Evolutionary conservation across 208 protist species (phyloP).

Genomic region (Phytomonas sp.): DNA sequence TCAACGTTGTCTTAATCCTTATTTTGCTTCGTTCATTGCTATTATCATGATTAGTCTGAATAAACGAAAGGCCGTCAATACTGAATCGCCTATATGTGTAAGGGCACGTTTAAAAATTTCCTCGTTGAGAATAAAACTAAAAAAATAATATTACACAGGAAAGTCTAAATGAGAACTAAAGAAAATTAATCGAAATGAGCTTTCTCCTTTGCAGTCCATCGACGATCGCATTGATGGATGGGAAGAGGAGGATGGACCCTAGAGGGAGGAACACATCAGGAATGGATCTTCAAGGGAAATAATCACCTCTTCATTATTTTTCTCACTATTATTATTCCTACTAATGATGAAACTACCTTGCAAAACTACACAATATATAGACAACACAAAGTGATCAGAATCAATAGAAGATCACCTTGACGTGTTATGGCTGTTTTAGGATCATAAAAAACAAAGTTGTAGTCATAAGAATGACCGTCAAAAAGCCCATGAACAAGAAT

Average conservation of each 20-base stretch:
- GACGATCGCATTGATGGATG: neutral
- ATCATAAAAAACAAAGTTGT: neutral
- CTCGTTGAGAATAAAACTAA: neutral
- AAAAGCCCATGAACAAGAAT: neutral
- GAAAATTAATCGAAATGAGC: neutral
- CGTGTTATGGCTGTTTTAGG: neutral
- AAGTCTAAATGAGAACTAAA: neutral
- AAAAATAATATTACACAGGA: neutral
- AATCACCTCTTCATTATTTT: neutral
- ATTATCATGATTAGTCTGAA: neutral
- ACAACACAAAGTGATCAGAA: neutral
- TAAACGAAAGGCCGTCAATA: no score
- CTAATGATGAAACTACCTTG: neutral
- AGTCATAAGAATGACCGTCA: neutral
- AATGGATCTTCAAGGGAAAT: neutral
- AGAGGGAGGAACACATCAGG: neutral
- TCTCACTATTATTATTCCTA: neutral
- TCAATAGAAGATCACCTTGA: neutral
- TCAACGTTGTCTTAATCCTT: slow-evolving; percentile 5
- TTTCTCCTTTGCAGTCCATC: neutral
- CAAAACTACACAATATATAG: neutral
- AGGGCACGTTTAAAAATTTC: neutral
- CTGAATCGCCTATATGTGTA: neutral
- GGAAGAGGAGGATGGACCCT: neutral
- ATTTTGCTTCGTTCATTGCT: neutral